A percentile compares a stretch with the other conserved stretches of the same genome.
phyloP scores from a whole-genome alignment of 2,329 filamentous ascomycete species.

The Amauroascus verrucosus region DNA sequence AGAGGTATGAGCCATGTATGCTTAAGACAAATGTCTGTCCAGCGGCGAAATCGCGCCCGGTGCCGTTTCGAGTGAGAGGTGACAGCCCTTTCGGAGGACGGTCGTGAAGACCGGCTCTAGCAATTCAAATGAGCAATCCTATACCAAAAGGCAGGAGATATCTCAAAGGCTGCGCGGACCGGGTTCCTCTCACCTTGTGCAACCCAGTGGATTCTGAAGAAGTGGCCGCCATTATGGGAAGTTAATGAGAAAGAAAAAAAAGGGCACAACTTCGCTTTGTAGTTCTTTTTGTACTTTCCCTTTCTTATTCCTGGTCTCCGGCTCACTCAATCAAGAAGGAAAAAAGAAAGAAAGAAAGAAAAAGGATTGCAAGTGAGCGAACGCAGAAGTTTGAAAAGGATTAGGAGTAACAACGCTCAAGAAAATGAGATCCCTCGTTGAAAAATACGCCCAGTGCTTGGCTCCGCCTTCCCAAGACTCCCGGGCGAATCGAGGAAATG shows the following conservation, averaged over 20 bases:
- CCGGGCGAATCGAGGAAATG: conserved; percentile 2
- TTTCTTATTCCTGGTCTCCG: no score
- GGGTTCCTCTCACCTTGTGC: background rate
- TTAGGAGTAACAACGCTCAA: no score
- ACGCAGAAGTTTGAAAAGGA: no score
- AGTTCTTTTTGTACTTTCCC: background rate
- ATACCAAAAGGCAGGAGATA: background rate
- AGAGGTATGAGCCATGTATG: conserved; percentile 61
- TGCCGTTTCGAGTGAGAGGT: conserved; percentile 37
- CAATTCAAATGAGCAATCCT: background rate
- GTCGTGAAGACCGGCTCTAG: conserved; percentile 14
- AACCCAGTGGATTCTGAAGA: background rate
- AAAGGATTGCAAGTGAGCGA: no score
- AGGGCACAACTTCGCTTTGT: background rate
- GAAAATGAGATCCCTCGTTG: background rate
- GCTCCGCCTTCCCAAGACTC: conserved; percentile 10
- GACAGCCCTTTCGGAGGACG: conserved; percentile 22
- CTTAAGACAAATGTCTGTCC: conserved; percentile 33
- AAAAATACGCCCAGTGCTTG: background rate
- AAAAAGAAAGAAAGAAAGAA: background rate
- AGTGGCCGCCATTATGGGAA: background rate
- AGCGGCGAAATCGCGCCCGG: conserved; percentile 36
- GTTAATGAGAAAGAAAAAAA: background rate
- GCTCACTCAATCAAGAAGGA: background rate
- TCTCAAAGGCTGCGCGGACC: no score